Evolutionary conservation across 2,329 filamentous ascomycete genomes (phyloP).

Genomic region (Pezicula neosporulosa): DNA sequence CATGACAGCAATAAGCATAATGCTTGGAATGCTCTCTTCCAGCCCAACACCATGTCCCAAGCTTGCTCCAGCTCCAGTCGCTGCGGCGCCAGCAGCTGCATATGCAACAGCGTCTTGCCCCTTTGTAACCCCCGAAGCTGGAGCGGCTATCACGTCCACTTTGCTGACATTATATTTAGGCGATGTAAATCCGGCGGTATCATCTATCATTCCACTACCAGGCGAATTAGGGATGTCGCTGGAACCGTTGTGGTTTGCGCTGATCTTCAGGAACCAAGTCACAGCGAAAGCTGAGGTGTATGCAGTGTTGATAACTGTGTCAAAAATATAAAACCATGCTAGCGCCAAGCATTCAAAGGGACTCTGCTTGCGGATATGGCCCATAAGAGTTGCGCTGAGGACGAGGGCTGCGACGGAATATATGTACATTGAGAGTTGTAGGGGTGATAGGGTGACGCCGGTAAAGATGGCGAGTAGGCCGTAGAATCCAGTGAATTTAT

Average conservation of each 20-base stretch:
- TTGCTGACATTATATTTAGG: slow-evolving; percentile 58
- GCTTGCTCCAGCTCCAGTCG: slow-evolving; percentile 36
- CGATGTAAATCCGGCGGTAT: slow-evolving; percentile 62
- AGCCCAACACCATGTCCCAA: slow-evolving; percentile 64
- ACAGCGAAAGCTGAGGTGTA: slow-evolving; percentile 82
- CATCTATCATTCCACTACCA: slow-evolving; percentile 42
- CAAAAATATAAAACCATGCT: slow-evolving; percentile 81
- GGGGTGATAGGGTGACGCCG: slow-evolving; percentile 75
- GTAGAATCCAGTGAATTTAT: slow-evolving; percentile 89
- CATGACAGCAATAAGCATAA: slow-evolving; percentile 70
- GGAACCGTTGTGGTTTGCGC: slow-evolving; percentile 32
- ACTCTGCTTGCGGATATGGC: slow-evolving; percentile 74
- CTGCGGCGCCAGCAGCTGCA: slow-evolving; percentile 31
- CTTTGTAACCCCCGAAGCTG: slow-evolving; percentile 36
- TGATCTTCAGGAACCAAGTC: slow-evolving; percentile 79
- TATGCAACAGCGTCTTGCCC: slow-evolving; percentile 53
- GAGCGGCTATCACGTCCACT: slow-evolving; percentile 50
- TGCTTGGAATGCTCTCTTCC: slow-evolving; percentile 68
- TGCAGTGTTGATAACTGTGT: slow-evolving; percentile 75
- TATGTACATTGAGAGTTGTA: slow-evolving; percentile 88
- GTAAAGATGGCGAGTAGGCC: slow-evolving; percentile 86
- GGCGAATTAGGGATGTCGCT: slow-evolving; percentile 35
- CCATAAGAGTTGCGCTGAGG: slow-evolving; percentile 66
- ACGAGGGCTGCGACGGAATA: slow-evolving; percentile 75
- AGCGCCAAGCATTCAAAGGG: slow-evolving; percentile 78